Conservation (phyloP, 1,284 basidiomycete species). For the Tremellales sp. region DNA sequence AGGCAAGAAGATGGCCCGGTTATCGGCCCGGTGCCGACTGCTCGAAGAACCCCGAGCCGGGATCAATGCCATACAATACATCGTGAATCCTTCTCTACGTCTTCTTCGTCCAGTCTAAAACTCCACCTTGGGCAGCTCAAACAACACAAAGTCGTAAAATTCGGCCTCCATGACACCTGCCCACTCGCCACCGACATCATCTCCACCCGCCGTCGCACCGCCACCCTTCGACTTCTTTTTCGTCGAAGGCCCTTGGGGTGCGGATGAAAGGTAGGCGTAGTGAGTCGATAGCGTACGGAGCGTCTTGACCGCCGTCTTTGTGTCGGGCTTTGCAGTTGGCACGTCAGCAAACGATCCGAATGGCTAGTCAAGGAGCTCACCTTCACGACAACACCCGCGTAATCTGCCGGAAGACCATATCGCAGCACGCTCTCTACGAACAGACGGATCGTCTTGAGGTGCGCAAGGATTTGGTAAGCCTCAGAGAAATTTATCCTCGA, state of each 20-base stretch:
- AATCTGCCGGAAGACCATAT: conserved; percentile 92
- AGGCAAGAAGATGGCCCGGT: too few species aligned
- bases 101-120: too few species aligned
- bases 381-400: conserved; percentile 76
- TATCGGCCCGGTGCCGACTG: too few species aligned
- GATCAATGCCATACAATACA: too few species aligned
- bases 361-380: conserved; percentile 49
- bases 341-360: neutral
- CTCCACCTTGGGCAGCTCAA: conserved; percentile 54
- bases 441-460: conserved; percentile 85
- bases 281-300: conserved; percentile 70
- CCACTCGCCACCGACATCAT: conserved; percentile 78
- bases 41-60: too few species aligned
- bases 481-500: conserved; percentile 96
- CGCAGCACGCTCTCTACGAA: conserved; percentile 94
- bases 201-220: conserved; percentile 37
- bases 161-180: conserved; percentile 88
- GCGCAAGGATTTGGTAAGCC: conserved; percentile 88
- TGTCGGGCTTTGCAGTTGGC: conserved; percentile 66
- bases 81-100: too few species aligned
- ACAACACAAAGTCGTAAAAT: conserved; percentile 87
- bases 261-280: conserved; percentile 71
- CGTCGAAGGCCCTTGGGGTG: conserved; percentile 30
- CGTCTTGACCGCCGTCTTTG: conserved; percentile 76
- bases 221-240: conserved; percentile 48